A percentile compares a stretch with the other conserved stretches of the same genome.
Evolutionary conservation across 2,329 filamentous ascomycete genomes (phyloP).

Genomic region (Botryotinia calthae): DNA sequence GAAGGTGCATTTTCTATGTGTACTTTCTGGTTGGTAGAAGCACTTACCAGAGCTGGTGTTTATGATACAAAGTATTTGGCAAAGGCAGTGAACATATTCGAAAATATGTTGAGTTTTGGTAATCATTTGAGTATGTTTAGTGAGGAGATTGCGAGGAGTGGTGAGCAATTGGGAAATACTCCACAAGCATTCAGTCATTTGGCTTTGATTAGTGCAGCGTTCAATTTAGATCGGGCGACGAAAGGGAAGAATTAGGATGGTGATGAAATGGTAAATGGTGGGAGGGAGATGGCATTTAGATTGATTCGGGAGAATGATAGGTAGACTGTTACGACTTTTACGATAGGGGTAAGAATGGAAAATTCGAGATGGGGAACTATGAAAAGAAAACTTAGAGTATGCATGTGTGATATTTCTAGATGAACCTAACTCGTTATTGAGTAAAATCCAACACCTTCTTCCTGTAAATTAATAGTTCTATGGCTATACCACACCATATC

Average conservation of each 20-base stretch:
- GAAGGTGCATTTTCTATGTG: conserved; percentile 81
- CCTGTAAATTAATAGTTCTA: neutral
- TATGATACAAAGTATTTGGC: conserved; percentile 64
- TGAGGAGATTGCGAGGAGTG: conserved; percentile 71
- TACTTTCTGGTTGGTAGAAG: conserved; percentile 80
- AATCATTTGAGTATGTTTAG: conserved; percentile 79
- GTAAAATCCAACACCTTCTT: neutral
- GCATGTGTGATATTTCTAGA: neutral
- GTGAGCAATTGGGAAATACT: conserved; percentile 76
- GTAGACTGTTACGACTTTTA: neutral
- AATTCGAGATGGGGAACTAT: no score
- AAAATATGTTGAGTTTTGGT: conserved; percentile 73
- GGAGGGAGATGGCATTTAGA: neutral
- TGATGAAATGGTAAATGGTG: neutral
- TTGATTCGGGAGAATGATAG: neutral
- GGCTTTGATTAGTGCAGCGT: conserved; percentile 72
- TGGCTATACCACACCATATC: no score
- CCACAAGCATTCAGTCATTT: conserved; percentile 78
- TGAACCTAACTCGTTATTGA: neutral
- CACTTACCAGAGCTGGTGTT: conserved; percentile 64
- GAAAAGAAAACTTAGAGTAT: neutral
- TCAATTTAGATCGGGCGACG: conserved; percentile 63
- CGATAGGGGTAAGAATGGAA: neutral
- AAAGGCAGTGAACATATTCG: conserved; percentile 66
- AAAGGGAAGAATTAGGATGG: neutral